Base-by-base conservation (phyloP, 2,329 filamentous ascomycete genomes). In the Aspergillus phoenicis region DNA sequence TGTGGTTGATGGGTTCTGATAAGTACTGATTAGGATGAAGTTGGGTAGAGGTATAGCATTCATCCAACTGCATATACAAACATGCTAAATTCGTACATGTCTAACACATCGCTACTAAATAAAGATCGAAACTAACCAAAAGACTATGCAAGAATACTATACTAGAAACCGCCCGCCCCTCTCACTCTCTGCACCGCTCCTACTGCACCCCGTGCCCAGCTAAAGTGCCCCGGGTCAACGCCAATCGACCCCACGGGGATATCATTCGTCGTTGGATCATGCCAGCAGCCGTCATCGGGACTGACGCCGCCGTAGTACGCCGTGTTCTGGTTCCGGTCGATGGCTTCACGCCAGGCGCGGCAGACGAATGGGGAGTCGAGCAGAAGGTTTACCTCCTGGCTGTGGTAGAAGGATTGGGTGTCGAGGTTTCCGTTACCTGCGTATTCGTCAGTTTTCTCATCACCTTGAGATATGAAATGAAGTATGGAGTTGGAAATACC, bases 321-420 rank as follows among this genome's bases (percentile, higher is more conserved):
- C 0, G 89, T 91, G 66, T 91, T 91, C 70, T 91, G 88, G 69
- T 90, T 90, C 24, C 85, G 79, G 28, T 84, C 76, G 15, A 90
- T 80, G 0, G 78, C 85, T 15, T 87, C 84, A 20, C 85, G 80
- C 89, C 89, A 91, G 36, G 79, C 80, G 30, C 70, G 71, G 66
- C 90, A 92, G 0, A 93, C 78, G 1, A 80, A 73, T 0, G 73
- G 68, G 20, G 84, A 88, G 63, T 94, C 90, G 5, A 93, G 76
- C 83, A 94, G 86, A 24, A 93, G 75, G 66, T 94, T 93, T 58
- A 90, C 83, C 73, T 94, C 91, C 73, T 93, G 89, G 58, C 84
- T 88, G 70, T 94, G 90, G 66, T 84, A 93, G 87, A 89, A 93
- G 20, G 84, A 87, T 74, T 94, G 91, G 1, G 90, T 93, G 67